Percentiles rank a stretch among this genome's conserved stretches.
Evolutionary conservation across 805 yeast species (phyloP).

Genomic region (Starmerella sp.): DNA sequence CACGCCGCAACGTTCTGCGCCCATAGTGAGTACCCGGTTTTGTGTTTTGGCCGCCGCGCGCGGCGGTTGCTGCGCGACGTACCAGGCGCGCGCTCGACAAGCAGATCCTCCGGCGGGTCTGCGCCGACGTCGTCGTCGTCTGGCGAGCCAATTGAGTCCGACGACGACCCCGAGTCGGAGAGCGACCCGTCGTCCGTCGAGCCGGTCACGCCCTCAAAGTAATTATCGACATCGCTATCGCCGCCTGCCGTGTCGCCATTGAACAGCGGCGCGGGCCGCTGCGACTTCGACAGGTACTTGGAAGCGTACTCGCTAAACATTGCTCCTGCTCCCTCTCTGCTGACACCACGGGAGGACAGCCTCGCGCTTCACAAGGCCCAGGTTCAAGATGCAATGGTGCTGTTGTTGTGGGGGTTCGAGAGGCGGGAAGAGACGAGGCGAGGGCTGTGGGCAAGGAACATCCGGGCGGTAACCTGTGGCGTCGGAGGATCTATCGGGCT

Average conservation of each 20-base stretch:
- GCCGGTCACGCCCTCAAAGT: slow-evolving; percentile 18
- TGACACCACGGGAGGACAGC: not conserved
- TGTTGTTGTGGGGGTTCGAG: not conserved
- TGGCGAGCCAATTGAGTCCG: slow-evolving; percentile 8
- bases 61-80: not conserved
- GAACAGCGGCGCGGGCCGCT: slow-evolving; percentile 26
- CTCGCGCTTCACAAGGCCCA: not conserved
- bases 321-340: not conserved
- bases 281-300: slow-evolving; percentile 29
- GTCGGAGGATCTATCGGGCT: not conserved
- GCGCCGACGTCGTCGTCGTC: slow-evolving; percentile 10
- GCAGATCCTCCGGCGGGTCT: slow-evolving; percentile 28
- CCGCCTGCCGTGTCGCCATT: slow-evolving; percentile 16
- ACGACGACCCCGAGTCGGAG: slow-evolving; percentile 2
- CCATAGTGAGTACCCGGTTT: slow-evolving; percentile 16
- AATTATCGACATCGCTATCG: slow-evolving; percentile 22
- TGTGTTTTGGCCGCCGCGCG: slow-evolving; percentile 5
- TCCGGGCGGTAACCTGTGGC: not conserved
- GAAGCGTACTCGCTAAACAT: slow-evolving; percentile 29
- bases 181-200: slow-evolving; percentile 12
- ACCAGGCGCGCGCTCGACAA: slow-evolving; percentile 20
- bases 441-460: not conserved
- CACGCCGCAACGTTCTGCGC: slow-evolving; percentile 7
- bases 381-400: not conserved
- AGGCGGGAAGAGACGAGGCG: not conserved